phyloP scores from a whole-genome alignment of 352 stramenopile species.

The Blastocystis sp. region DNA sequence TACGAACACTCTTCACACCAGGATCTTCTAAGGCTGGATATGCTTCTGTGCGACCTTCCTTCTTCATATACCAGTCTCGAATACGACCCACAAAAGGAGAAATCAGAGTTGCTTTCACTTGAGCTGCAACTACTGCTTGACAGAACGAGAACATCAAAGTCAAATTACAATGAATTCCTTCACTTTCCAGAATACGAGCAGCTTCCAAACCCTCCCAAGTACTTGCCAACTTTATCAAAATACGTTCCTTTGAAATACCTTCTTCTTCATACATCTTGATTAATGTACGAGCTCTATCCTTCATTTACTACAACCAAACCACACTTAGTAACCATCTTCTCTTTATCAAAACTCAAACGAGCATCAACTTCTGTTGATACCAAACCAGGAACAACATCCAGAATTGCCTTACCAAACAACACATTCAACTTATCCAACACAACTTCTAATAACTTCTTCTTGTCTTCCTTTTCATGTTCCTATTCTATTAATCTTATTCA shows the following conservation, averaged over 20 bases:
- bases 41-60: slow-evolving; percentile 76
- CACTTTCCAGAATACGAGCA: slow-evolving; percentile 84
- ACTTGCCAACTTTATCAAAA: slow-evolving; percentile 90
- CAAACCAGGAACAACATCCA: slow-evolving; percentile 88
- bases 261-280: slow-evolving; percentile 91
- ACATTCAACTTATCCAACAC: slow-evolving; percentile 94
- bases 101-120: slow-evolving; percentile 88
- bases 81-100: slow-evolving; percentile 90
- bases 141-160: slow-evolving; percentile 93
- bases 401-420: slow-evolving; percentile 91
- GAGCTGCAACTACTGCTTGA: slow-evolving; percentile 85
- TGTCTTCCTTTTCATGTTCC: slow-evolving; percentile 67
- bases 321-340: slow-evolving; percentile 60
- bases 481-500: slow-evolving; percentile 63
- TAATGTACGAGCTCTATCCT: slow-evolving; percentile 73
- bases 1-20: slow-evolving; percentile 85
- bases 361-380: slow-evolving; percentile 97
- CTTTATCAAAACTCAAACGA: slow-evolving; percentile 79
- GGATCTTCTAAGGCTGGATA: slow-evolving; percentile 88
- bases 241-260: slow-evolving; percentile 84
- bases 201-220: slow-evolving; percentile 90
- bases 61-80: slow-evolving; percentile 88
- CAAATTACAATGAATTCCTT: slow-evolving; percentile 96
- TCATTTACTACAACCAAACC: not conserved
- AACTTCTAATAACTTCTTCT: slow-evolving; percentile 78